Evolutionary conservation across 2,329 filamentous ascomycete species (phyloP).

Genomic region (Paraconiothyrium brasiliense): DNA sequence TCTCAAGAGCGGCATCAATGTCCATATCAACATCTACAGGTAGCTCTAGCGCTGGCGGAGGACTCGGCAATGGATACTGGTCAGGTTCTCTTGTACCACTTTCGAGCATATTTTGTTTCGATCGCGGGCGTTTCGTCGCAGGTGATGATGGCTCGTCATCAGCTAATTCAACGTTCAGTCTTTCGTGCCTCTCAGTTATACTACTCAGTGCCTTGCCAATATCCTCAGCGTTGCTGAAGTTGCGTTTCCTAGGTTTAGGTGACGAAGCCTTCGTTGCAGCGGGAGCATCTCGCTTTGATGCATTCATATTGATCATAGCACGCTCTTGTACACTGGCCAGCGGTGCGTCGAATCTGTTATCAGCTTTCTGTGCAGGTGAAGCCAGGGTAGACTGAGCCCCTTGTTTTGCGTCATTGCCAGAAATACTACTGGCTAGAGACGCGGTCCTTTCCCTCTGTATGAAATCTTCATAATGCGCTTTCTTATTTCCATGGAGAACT

Average conservation of each 20-base stretch:
- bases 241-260: no score
- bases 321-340: not conserved
- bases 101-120: not conserved
- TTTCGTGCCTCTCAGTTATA: no score
- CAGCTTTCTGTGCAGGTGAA: not conserved
- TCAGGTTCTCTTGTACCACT: not conserved
- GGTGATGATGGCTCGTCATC: no score
- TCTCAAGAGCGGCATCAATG: not conserved
- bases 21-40: not conserved
- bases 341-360: not conserved
- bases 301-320: not conserved
- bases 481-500: conserved; percentile 21
- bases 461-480: conserved; percentile 25
- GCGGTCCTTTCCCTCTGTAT: conserved; percentile 22
- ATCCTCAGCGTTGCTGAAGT: no score
- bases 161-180: no score
- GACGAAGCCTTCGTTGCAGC: not conserved
- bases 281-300: not conserved
- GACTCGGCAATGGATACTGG: not conserved
- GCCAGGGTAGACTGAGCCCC: not conserved
- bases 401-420: not conserved
- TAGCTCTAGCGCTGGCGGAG: not conserved
- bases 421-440: not conserved
- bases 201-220: no score
- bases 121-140: no score